Conservation (phyloP, 192 early-diverging fungal genomes). For the Gorgonomyces haynaldii region DNA sequence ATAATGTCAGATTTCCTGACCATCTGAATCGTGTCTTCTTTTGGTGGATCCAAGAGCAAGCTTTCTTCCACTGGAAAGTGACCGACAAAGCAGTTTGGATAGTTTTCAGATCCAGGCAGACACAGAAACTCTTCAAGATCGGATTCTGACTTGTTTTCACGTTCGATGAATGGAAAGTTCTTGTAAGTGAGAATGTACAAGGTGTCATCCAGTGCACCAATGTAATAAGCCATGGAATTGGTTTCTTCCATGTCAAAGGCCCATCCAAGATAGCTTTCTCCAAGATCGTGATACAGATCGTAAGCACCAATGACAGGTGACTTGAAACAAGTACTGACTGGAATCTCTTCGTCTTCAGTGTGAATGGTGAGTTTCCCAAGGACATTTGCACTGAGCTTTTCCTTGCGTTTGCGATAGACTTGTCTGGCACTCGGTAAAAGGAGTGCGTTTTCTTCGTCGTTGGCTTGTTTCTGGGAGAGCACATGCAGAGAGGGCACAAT, state of each 20-base stretch:
- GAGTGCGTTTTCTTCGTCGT: not conserved
- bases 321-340: constrained; percentile 25
- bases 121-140: not conserved
- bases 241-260: not conserved
- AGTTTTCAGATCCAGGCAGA: constrained; percentile 9
- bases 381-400: not conserved
- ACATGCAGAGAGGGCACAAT: too few relatives aligned
- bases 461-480: constrained; percentile 13
- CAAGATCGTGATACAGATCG: constrained; percentile 19
- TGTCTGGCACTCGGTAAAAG: not conserved
- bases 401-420: not conserved
- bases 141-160: not conserved
- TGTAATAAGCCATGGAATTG: constrained; percentile 20
- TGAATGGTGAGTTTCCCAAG: not conserved
- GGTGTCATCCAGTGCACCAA: constrained; percentile 50
- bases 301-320: constrained; percentile 16
- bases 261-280: not conserved
- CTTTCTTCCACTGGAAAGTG: not conserved
- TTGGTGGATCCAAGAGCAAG: too few relatives aligned
- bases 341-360: constrained; percentile 4
- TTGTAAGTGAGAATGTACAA: constrained; percentile 58
- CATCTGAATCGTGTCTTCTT: too few relatives aligned
- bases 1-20: too few relatives aligned
- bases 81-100: constrained; percentile 35
- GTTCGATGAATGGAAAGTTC: constrained; percentile 43